Evolutionary conservation across 805 yeast genomes (phyloP).

Genomic region (Candida silvatica): DNA sequence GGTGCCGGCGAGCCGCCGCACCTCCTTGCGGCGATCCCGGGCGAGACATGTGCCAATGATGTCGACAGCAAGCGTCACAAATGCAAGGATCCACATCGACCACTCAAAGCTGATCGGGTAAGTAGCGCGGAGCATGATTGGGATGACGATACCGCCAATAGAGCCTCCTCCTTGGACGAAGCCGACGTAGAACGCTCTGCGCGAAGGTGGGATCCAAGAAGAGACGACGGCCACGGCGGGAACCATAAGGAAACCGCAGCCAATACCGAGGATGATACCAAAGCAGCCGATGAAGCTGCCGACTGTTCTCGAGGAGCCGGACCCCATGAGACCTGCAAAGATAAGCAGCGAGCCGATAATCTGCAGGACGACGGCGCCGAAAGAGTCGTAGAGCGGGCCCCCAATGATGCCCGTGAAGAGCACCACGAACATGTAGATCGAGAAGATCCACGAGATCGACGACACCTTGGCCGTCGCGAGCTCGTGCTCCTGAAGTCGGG

Average conservation of each 20-base stretch:
- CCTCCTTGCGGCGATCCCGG: slow-evolving; percentile 30
- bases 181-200: slow-evolving; percentile 49
- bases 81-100: slow-evolving; percentile 44
- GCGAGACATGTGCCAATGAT: slow-evolving; percentile 27
- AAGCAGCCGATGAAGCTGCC: slow-evolving; percentile 62
- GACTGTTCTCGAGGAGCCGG: slow-evolving; percentile 38
- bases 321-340: slow-evolving; percentile 19
- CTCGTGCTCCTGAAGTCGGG: slow-evolving; percentile 52
- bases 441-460: slow-evolving; percentile 57
- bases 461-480: slow-evolving; percentile 34
- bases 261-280: slow-evolving; percentile 49
- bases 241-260: slow-evolving; percentile 51
- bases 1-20: slow-evolving; percentile 16
- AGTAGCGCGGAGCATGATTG: slow-evolving; percentile 41
- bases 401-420: too few species aligned
- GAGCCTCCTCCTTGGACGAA: slow-evolving; percentile 42
- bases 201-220: slow-evolving; percentile 52
- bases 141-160: slow-evolving; percentile 45
- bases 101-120: slow-evolving; percentile 43
- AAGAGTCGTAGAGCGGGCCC: neutral
- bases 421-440: too few species aligned
- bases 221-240: slow-evolving; percentile 57
- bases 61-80: slow-evolving; percentile 34
- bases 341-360: slow-evolving; percentile 35
- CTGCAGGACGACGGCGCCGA: slow-evolving; percentile 25